Evolutionary conservation across 257 asterid genomes (phyloP).

Genomic region (Solanum ahanhuiri): DNA sequence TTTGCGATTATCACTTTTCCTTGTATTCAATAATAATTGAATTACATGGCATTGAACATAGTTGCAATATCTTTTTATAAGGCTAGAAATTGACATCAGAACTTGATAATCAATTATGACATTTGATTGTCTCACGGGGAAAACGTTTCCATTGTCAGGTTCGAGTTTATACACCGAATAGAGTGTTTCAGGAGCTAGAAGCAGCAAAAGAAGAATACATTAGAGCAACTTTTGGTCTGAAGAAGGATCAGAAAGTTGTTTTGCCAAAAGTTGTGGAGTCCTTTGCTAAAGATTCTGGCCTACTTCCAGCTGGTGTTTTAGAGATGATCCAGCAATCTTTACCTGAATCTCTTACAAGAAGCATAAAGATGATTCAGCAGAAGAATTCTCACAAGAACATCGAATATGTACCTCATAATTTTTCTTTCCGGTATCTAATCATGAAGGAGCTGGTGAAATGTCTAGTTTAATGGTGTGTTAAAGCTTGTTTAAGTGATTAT

Average conservation of each 20-base stretch:
- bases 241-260: constrained; percentile 60
- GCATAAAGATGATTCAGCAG: constrained; percentile 49
- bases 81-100: background rate
- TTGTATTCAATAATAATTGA: background rate
- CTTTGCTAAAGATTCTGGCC: constrained; percentile 65
- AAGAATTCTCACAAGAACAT: constrained; percentile 48
- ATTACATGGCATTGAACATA: background rate
- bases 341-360: constrained; percentile 57
- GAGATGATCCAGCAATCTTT: constrained; percentile 56
- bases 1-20: background rate
- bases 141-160: constrained; percentile 29
- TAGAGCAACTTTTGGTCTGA: constrained; percentile 76
- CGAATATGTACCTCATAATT: constrained; percentile 81
- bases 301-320: constrained; percentile 40
- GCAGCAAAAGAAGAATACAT: constrained; percentile 85
- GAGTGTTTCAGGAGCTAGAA: constrained; percentile 68
- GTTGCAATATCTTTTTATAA: background rate
- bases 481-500: background rate
- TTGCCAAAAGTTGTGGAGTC: constrained; percentile 64
- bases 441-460: constrained; percentile 62
- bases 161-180: constrained; percentile 63
- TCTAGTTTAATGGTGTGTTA: background rate
- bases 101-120: background rate
- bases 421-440: constrained; percentile 62
- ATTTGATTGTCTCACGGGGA: background rate